Evolutionary conservation across 345 rosid species (phyloP), one percentile per base, ranked within the genome.

Genomic region (Turritis glabra): DNA sequence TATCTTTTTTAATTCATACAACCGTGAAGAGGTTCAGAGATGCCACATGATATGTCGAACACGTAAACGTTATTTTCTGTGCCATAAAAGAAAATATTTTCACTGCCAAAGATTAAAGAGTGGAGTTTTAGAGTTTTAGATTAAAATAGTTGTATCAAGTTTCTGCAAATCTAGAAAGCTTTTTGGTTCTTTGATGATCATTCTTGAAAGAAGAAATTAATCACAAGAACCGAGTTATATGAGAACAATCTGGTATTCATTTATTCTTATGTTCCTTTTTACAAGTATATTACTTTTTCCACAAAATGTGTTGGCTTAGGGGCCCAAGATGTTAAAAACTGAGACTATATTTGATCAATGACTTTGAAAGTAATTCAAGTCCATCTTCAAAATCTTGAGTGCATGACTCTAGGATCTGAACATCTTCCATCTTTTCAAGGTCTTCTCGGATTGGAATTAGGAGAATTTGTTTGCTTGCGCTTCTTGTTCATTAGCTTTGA

Each of bases 261-360:
- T 14, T 14, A 40, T 40, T 12, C 13, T 2, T 14, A 14, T 43
- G 40, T 5, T 63, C 26, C 23, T 43, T 62, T n/a, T n/a, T 60
- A 22, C 65, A 37, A 33, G 17, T 22, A 5, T 23, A 51, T 22
- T 51, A 12, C 7, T 12, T 5, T 51, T 52, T 50, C 8, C n/a
- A 61, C 11, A 44, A 44, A 10, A 26, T 3, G 18, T 26, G 26
- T 80, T 77, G 25, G 3, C 23, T 25, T 74, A 76, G 29, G 56
- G 46, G 50, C 41, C 76, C 44, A 77, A 50, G 23, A 38, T 69
- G 57, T 73, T 82, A 41, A 86, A 84, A 69, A 80, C 35, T 11
- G 77, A 79, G 25, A 63, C 87, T 63, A 82, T 79, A 63, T 69
- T 80, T 84, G 33, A 84, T 79, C 61, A 80, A 21, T 11, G 69